Base-by-base conservation (phyloP, 768 basidiomycete genomes). In the Podaxis carcinomalis region DNA sequence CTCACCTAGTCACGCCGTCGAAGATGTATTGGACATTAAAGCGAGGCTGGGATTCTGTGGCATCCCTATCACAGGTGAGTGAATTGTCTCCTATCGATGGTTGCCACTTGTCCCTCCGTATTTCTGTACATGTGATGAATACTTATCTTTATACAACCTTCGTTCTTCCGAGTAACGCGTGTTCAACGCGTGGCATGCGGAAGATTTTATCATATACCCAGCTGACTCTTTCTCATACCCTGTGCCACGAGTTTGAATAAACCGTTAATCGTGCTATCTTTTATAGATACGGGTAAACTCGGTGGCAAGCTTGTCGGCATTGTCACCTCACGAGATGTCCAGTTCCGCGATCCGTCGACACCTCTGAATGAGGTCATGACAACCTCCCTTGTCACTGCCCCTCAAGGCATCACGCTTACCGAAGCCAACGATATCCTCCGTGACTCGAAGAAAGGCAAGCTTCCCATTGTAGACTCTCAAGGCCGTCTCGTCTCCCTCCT, bases 381-480 rank as follows among this genome's bases (percentile, higher is more conserved):
- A 53, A 92, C 83, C 47, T 78, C 81, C 54, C 85, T 98, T 59
- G 88, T 98, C 69, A 93, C 92, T 28, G 97, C 93, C 6, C 80
- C 80, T 0, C 81, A 92, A 66, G 96, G 97, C 25, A 88, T 98
- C 67, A 97, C 93, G 3, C 88, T 99, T 46, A 70, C 82, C 37
- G 88, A 97, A 74, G 97, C 97, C 63, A 98, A 99, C 79, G 79
- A 86, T 70, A 90, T 99, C 69, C 88, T 99, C 23, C 93, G 95
- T 42, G 88, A 92, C 72, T 96, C 90, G 28, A 98, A 98, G 73
- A 98, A 97, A 80, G 97, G 97, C 56, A 99, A 99, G 72, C 86
- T 98, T 1, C 97, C 95, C 37, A 76, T 85, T 61, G 75, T 84
- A 39, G 81, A 86, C 64, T 68, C 76, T 3, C 66, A 74, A 13